phyloP scores from a whole-genome alignment of 2,329 filamentous ascomycete species.

The Teratosphaeria destructans region DNA sequence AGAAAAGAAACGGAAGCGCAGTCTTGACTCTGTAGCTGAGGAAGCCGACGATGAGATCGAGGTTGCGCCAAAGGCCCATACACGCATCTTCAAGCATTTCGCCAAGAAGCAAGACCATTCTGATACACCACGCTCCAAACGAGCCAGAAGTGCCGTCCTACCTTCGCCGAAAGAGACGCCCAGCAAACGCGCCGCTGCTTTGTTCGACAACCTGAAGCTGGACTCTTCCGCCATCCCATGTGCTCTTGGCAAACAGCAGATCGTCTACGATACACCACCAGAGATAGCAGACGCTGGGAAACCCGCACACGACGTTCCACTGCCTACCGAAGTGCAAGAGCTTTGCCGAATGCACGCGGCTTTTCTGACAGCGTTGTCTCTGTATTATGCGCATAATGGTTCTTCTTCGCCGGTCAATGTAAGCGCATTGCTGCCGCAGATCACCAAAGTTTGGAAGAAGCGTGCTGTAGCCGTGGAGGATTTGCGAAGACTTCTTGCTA shows the following conservation, averaged over 20 bases:
- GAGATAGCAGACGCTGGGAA: constrained; percentile 17
- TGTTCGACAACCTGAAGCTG: constrained; percentile 26
- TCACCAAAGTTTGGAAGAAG: constrained; percentile 36
- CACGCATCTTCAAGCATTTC: constrained; percentile 9
- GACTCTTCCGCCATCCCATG: constrained; percentile 13
- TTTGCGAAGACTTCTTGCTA: constrained; percentile 35
- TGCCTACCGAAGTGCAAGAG: constrained; percentile 34
- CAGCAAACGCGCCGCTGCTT: constrained; percentile 21
- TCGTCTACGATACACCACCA: constrained; percentile 24
- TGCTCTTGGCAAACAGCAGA: constrained; percentile 9
- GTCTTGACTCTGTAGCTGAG: constrained; percentile 12
- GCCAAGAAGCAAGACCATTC: constrained; percentile 3
- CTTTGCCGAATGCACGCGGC: constrained; percentile 36
- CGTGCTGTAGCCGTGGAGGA: constrained; percentile 37
- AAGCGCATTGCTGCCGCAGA: constrained; percentile 27
- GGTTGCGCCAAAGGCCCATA: constrained; percentile 1
- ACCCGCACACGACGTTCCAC: constrained; percentile 9
- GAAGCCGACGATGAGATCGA: constrained; percentile 12
- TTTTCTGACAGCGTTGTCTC: constrained; percentile 39
- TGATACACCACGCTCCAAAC: constrained; percentile 17
- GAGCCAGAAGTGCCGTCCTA: constrained; percentile 21
- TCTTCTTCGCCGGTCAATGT: constrained; percentile 35
- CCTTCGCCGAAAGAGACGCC: constrained; percentile 25
- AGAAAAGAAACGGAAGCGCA: constrained; percentile 18
- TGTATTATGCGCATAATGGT: constrained; percentile 42